Conservation (phyloP, 2,329 filamentous ascomycete genomes). For the Eurotiales sp. region DNA sequence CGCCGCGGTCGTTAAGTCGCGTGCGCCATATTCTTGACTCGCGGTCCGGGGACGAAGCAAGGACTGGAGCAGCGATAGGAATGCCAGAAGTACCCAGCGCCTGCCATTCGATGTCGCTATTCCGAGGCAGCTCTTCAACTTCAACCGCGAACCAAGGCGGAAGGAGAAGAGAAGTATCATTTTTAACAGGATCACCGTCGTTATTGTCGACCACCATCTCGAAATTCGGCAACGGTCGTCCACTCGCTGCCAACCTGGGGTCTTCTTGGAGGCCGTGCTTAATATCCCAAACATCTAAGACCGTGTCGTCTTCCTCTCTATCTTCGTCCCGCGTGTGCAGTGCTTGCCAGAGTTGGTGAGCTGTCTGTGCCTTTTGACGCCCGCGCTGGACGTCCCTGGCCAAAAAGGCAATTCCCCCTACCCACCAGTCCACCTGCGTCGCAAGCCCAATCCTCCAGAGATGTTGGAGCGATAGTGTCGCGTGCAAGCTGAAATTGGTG, state of each 20-base stretch:
- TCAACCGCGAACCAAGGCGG: constrained; percentile 69
- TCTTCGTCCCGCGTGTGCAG: constrained; percentile 28
- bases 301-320: constrained; percentile 47
- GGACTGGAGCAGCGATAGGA: constrained; percentile 16
- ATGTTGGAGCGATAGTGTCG: constrained; percentile 77
- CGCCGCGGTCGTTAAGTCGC: constrained; percentile 20
- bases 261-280: constrained; percentile 54
- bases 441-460: constrained; percentile 76
- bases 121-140: constrained; percentile 71
- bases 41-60: constrained; percentile 16
- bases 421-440: constrained; percentile 70
- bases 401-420: constrained; percentile 71
- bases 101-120: constrained; percentile 79
- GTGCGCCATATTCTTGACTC: constrained; percentile 19
- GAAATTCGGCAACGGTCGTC: constrained; percentile 24
- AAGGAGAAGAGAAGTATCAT: constrained; percentile 46
- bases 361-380: constrained; percentile 33
- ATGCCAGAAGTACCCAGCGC: constrained; percentile 55
- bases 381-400: constrained; percentile 36
- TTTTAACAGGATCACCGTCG: neutral
- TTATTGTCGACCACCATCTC: constrained; percentile 20
- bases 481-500: constrained; percentile 53
- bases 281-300: constrained; percentile 47
- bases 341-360: constrained; percentile 45
- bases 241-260: constrained; percentile 28